These are phyloP conservation scores for Aspergillus puulaauensis DNA, from an alignment of 2,329 filamentous ascomycete genomes.

Conservation along the genomic window DNA sequence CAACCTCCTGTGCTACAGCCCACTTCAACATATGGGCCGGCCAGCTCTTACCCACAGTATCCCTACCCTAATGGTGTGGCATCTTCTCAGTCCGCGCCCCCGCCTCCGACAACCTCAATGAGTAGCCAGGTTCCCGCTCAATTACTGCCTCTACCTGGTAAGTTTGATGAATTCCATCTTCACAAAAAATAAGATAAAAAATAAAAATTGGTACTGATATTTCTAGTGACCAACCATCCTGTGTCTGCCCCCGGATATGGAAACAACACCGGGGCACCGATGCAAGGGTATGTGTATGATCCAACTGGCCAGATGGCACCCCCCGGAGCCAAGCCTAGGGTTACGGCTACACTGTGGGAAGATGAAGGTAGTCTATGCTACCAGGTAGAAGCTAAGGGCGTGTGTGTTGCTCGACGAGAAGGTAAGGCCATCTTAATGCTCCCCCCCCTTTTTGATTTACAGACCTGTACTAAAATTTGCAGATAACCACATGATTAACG, in stretches of 20 bases:
- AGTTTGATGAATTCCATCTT: slow-evolving; percentile 13
- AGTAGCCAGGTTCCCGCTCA: slow-evolving; percentile 65
- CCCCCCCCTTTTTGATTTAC: background rate
- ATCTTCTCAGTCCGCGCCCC: slow-evolving; percentile 70
- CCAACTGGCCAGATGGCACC: slow-evolving; percentile 90
- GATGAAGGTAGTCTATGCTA: slow-evolving; percentile 97
- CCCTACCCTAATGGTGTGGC: slow-evolving; percentile 74
- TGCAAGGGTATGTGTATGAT: slow-evolving; percentile 63
- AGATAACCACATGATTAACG: slow-evolving; percentile 99
- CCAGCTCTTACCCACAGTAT: slow-evolving; percentile 66
- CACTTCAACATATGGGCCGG: slow-evolving; percentile 67
- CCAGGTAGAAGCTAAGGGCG: slow-evolving; percentile 92
- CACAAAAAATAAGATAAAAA: too few species aligned
- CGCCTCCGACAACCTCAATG: slow-evolving; percentile 71
- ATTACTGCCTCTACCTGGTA: slow-evolving; percentile 65
- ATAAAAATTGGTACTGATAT: slow-evolving; percentile 5
- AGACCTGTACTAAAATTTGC: background rate
- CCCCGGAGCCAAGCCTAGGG: slow-evolving; percentile 90
- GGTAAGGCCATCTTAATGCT: slow-evolving; percentile 53
- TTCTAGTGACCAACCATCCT: slow-evolving; percentile 38
- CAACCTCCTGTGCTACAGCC: slow-evolving; percentile 76
- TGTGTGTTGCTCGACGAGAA: slow-evolving; percentile 92
- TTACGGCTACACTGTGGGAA: slow-evolving; percentile 96
- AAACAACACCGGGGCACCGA: slow-evolving; percentile 38
- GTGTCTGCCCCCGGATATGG: slow-evolving; percentile 39